Base-by-base conservation (phyloP, 805 yeast species). In the Lipomyces sp. region DNA sequence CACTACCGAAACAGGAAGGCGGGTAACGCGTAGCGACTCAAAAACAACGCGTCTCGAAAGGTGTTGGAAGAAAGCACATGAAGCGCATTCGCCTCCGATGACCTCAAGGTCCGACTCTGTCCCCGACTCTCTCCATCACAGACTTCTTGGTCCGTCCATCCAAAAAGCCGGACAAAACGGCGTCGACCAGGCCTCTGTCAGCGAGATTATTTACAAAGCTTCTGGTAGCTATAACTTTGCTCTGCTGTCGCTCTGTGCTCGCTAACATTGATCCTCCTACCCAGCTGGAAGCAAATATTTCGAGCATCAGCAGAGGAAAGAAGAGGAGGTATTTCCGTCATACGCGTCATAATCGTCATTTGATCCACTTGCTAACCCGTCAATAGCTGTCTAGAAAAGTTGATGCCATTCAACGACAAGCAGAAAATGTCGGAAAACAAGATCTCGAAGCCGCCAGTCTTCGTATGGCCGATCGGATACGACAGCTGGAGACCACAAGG, bases 151-250 rank as follows among this genome's bases (percentile, higher is more conserved):
- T 8, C 63, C 63, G 21, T 60, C 63, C 26, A 19, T 58, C 8
- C 56, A 52, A 31, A 60, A 60, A 24, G 45, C 61, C 2, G 63
- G 63, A 10, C 63, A 55, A 24, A 53, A 53, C 32, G 61, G 59
- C 4, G 63, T 59, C 16, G 59, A 59, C 43, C 63, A 60, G 35
- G 47, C 22, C 18, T 59, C 51, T 10, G 55, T 60, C 24, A 54
- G 59, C 19, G 43, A 53, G 18, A 53, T 55, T 11, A 60, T 60
- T 8, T 60, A 49, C 36, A 45, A 58, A 22, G 63, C 63, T 3
- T 57, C 63, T 5, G 45, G 55, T 43, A 40, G 43, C 18, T n/a
- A 8, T 3, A 18, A 13, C n/a, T 14, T 16, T 16, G n/a, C 18
- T 18, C 14, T n/a, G 11, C 11, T 1, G 14, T 6, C 2, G 11